Evolutionary conservation across 768 basidiomycete species (phyloP).

Genomic region (Mycena latifolia): DNA sequence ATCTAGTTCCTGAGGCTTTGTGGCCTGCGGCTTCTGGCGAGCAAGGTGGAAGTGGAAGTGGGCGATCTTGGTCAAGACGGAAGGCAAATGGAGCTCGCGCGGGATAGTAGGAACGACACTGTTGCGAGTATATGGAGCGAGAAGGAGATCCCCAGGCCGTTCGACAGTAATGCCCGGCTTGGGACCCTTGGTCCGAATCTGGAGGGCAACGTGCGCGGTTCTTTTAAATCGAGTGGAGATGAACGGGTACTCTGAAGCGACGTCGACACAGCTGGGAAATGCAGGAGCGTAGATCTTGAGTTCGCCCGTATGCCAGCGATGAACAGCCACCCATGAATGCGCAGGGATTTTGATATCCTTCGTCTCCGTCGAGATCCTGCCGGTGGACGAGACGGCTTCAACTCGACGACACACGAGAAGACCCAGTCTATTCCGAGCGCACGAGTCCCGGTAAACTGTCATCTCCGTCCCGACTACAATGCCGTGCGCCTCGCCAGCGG

Average conservation of each 20-base stretch:
- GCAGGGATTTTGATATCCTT: background rate
- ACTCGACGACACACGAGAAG: background rate
- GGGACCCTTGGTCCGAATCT: background rate
- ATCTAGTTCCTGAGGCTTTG: no score
- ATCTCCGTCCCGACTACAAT: slow-evolving; percentile 8
- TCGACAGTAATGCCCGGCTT: background rate
- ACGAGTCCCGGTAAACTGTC: background rate
- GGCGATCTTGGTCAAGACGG: slow-evolving; percentile 9
- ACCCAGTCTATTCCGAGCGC: background rate
- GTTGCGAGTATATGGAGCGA: background rate
- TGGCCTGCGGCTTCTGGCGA: background rate
- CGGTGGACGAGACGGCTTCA: background rate
- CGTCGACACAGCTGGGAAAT: background rate
- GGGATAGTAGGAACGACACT: no score
- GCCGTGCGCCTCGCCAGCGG: slow-evolving; percentile 13
- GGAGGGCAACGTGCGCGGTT: no score
- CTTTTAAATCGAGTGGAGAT: no score
- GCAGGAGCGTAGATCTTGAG: slow-evolving; percentile 1
- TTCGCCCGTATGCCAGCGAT: slow-evolving; percentile 1
- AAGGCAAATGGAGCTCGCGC: background rate
- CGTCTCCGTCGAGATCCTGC: background rate
- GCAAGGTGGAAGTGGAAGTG: slow-evolving; percentile 14
- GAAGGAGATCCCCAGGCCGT: background rate
- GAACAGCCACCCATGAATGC: slow-evolving; percentile 5
- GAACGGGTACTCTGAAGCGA: background rate